Evolutionary conservation across 495 filamentous ascomycete species (phyloP).

Genomic region (Pyrenula massariospora): DNA sequence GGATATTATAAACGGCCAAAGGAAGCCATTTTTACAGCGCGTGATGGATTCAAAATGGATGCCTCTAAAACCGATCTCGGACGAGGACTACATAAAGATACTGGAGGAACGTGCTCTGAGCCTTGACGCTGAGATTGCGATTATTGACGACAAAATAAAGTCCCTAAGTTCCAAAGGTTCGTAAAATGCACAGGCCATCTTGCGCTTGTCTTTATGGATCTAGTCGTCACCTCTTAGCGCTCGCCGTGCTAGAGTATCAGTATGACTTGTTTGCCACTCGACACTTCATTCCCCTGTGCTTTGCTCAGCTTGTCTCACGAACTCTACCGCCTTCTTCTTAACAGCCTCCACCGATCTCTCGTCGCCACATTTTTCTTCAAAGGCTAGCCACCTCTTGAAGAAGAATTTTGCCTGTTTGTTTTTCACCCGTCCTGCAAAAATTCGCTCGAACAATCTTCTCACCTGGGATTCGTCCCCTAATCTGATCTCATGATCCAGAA

Average conservation of each 20-base stretch:
- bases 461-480: slow-evolving; percentile 51
- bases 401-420: slow-evolving; percentile 64
- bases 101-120: slow-evolving; percentile 65
- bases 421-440: slow-evolving; percentile 47
- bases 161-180: neutral
- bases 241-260: too few relatives aligned
- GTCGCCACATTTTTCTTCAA: slow-evolving; percentile 64
- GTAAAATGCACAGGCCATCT: too few relatives aligned
- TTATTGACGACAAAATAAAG: slow-evolving; percentile 76
- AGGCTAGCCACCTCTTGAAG: slow-evolving; percentile 74
- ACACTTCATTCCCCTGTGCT: too few relatives aligned
- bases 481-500: slow-evolving; percentile 75
- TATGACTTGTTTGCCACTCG: too few relatives aligned
- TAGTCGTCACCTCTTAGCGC: too few relatives aligned
- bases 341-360: slow-evolving; percentile 60
- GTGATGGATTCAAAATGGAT: slow-evolving; percentile 64
- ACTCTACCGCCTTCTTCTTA: slow-evolving; percentile 48
- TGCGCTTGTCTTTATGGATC: too few relatives aligned
- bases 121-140: slow-evolving; percentile 73
- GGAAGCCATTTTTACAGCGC: slow-evolving; percentile 31
- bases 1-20: slow-evolving; percentile 20
- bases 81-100: slow-evolving; percentile 68
- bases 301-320: neutral
- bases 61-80: slow-evolving; percentile 62
- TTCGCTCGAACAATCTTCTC: slow-evolving; percentile 70